phyloP scores from a whole-genome alignment of 83 land plant species.

The Thuja plicata region DNA sequence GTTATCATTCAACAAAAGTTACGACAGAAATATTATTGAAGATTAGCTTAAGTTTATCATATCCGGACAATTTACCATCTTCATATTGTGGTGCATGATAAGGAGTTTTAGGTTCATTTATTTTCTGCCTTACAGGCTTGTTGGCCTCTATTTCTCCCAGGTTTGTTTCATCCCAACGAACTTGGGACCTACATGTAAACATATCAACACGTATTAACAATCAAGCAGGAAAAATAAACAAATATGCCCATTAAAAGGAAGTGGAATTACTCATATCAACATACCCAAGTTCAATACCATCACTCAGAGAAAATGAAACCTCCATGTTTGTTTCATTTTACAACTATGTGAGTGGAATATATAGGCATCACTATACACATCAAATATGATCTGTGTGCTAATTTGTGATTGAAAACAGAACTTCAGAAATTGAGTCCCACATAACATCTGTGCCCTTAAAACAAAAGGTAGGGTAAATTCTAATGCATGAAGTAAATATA shows the following conservation, averaged over 20 bases:
- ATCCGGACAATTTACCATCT: conserved; percentile 45
- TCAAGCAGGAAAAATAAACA: background rate
- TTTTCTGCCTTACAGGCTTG: conserved; percentile 86
- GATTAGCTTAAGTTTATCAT: background rate
- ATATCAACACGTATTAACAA: background rate
- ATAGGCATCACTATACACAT: background rate
- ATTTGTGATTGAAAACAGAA: background rate
- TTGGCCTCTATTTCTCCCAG: conserved; percentile 74
- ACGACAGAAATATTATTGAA: background rate
- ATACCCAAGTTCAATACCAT: background rate
- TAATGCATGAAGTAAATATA: background rate
- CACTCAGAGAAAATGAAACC: background rate
- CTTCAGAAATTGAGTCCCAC: background rate
- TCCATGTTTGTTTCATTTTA: background rate
- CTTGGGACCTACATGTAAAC: conserved; percentile 27
- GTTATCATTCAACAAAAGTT: background rate
- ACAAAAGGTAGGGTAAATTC: background rate
- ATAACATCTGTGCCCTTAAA: background rate
- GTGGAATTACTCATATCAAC: background rate
- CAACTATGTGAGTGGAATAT: background rate
- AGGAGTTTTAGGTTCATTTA: conserved; percentile 90
- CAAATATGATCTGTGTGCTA: background rate
- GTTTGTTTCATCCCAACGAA: conserved; percentile 83
- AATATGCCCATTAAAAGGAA: background rate
- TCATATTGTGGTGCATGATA: conserved; percentile 66